Conservation (phyloP, 371 early-diverging fungal genomes). For the Syncephalastrum contaminatum region DNA sequence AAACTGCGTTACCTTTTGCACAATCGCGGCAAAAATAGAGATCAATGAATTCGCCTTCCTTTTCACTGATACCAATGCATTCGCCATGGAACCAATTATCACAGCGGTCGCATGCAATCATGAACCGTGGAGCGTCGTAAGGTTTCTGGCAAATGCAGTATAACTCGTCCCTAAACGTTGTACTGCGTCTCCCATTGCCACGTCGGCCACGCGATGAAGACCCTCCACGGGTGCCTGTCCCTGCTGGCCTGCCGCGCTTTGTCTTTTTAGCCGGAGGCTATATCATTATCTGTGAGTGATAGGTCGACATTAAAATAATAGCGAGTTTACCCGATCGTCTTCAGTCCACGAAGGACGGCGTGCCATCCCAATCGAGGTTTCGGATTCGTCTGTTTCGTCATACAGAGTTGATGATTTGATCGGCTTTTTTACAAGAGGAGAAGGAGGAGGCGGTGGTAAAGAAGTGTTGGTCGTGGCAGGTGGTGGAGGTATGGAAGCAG, state of each 20-base stretch:
- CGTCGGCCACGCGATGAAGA: background rate
- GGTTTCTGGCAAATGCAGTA: conserved; percentile 60
- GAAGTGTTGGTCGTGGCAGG: conserved; percentile 15
- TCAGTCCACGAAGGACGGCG: conserved; percentile 10
- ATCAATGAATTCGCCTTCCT: conserved; percentile 57
- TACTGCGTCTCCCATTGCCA: conserved; percentile 5
- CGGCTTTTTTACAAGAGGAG: background rate
- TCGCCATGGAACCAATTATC: conserved; percentile 71
- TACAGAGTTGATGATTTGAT: background rate
- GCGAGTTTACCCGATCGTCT: conserved; percentile 13
- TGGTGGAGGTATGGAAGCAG: conserved; percentile 11
- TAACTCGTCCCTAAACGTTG: conserved; percentile 8
- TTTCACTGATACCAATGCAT: conserved; percentile 59
- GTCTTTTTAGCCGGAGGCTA: conserved; percentile 13
- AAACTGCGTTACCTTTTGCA: conserved; percentile 28
- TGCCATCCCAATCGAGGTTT: background rate
- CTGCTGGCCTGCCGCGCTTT: conserved; percentile 8
- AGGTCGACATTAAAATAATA: background rate
- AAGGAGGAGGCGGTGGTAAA: too few relatives aligned
- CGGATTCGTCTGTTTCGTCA: background rate
- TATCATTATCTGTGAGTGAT: background rate
- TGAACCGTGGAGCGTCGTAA: conserved; percentile 55
- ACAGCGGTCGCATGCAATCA: conserved; percentile 67
- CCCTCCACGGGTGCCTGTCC: conserved; percentile 1
- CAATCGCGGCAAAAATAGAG: conserved; percentile 58